Evolutionary conservation across 2,329 filamentous ascomycete species (phyloP), one percentile per base, ranked within the genome.

Genomic region (Monilinia vaccinii-corymbosi): DNA sequence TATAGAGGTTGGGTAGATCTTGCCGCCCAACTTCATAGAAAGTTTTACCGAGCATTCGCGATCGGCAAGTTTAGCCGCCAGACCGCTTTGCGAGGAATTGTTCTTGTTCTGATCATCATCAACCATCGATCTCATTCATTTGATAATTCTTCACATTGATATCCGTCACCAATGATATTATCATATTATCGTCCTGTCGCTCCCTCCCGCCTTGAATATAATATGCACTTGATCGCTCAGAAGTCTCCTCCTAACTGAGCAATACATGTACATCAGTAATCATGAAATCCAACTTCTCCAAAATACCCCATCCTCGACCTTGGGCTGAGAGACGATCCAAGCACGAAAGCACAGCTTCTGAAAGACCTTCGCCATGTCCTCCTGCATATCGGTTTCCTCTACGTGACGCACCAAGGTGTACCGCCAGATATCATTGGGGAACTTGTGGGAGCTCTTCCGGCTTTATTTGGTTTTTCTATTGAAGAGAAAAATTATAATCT

Each of bases 281-380:
- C n/a, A n/a, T 58, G 56, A 21, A 46, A 47, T n/a, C 49, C 49
- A 60, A 46, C 49, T 60, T 60, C 49, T 45, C 40, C 3, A 10
- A 36, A 36, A 55, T 60, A 32, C 57, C 57, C 57, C 3, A 53
- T 60, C 21, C 23, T 60, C 2, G 57, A 60, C 14, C 42, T 60
- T 13, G 14, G 32, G 21, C 23, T 60, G 34, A 40, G 49, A 46
- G 32, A 47, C 13, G 40, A 60, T 40, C 16, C 48, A 36, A 46
- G 31, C 11, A 55, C 42, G 10, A 60, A 53, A 23, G 40, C 40
- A 38, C 48, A 55, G 18, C 21, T 60, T 47, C 18, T 60, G 11
- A 36, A 52, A 38, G 49, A 60, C 5, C 49, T 60, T 21, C 50
- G 49, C 14, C 32, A 60, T 55, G 11, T 60, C 32, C 40, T 60